A percentile compares a stretch with the other conserved stretches of the same genome.
Evolutionary conservation across 2,329 filamentous ascomycete genomes (phyloP).

Genomic region (Lachnum nothofagi): DNA sequence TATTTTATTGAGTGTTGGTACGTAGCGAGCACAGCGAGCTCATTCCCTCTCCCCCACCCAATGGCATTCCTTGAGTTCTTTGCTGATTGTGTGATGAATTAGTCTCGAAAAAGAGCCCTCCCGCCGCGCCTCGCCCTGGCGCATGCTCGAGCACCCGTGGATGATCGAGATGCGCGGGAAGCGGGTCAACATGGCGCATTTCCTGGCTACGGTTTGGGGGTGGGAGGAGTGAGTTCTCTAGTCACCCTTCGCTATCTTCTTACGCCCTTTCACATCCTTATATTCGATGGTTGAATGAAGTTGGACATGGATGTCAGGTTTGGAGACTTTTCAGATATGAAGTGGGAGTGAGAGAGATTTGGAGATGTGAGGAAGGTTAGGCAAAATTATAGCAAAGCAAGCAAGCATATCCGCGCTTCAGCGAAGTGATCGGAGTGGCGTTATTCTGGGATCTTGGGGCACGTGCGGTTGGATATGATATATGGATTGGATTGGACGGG

Average conservation of each 20-base stretch:
- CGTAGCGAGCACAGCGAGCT: conserved; percentile 45
- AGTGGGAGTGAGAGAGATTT: no score
- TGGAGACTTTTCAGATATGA: no score
- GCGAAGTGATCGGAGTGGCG: conserved; percentile 5
- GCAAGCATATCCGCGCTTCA: conserved; percentile 1
- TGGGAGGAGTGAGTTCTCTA: conserved; percentile 56
- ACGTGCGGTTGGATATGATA: not conserved
- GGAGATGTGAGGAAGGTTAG: no score
- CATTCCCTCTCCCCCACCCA: no score
- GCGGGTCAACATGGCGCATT: conserved; percentile 95
- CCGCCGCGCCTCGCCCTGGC: conserved; percentile 88
- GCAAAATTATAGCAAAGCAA: not conserved
- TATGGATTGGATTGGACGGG: not conserved
- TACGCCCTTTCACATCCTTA: not conserved
- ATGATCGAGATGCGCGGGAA: conserved; percentile 94
- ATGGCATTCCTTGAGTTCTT: no score
- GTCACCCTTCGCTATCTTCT: not conserved
- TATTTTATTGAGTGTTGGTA: conserved; percentile 99
- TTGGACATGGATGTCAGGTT: no score
- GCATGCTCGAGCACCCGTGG: conserved; percentile 98
- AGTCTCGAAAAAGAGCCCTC: conserved; percentile 91
- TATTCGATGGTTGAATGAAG: no score
- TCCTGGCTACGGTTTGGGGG: conserved; percentile 91
- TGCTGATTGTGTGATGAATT: no score
- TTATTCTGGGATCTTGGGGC: conserved; percentile 1